Conservation (phyloP, 768 basidiomycete genomes). For the Gloeostereum incarnatum region DNA sequence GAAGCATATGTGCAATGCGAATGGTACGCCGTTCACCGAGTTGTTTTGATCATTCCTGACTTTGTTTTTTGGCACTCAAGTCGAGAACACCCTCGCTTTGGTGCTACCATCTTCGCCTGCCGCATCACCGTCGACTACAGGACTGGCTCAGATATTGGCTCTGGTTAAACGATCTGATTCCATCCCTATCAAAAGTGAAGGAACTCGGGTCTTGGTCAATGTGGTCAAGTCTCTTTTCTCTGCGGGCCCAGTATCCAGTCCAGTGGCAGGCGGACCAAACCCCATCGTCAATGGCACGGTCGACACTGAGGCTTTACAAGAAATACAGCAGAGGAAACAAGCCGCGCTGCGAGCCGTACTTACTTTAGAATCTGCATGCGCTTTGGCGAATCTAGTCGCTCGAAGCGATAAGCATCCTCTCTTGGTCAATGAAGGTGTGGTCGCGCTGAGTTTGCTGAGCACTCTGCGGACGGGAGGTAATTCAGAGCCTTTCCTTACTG, state of each 20-base stretch:
- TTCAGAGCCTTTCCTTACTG: constrained; percentile 13
- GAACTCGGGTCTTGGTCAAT: constrained; percentile 83
- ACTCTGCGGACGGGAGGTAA: constrained; percentile 58
- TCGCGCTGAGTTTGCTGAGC: constrained; percentile 73
- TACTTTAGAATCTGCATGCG: constrained; percentile 43
- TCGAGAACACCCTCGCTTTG: constrained; percentile 40
- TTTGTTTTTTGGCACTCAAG: constrained; percentile 11
- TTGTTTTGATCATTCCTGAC: constrained; percentile 3
- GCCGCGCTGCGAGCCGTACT: constrained; percentile 43
- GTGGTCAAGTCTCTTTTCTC: constrained; percentile 73
- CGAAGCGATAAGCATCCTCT: constrained; percentile 76
- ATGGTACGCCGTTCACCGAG: constrained; percentile 34
- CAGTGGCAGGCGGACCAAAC: constrained; percentile 1
- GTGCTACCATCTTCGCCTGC: constrained; percentile 32
- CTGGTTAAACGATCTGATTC: constrained; percentile 76
- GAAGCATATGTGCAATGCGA: constrained; percentile 80
- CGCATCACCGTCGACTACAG: constrained; percentile 26
- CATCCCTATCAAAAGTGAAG: constrained; percentile 79
- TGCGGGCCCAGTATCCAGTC: constrained; percentile 23
- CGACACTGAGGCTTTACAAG: constrained; percentile 22
- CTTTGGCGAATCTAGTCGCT: constrained; percentile 63
- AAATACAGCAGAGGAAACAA: constrained; percentile 39
- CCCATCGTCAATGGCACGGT: constrained; percentile 13
- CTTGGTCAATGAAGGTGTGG: constrained; percentile 82
- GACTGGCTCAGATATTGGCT: constrained; percentile 61